Base-by-base conservation (phyloP, 179 eudicot genomes). In the Silene coronaria region DNA sequence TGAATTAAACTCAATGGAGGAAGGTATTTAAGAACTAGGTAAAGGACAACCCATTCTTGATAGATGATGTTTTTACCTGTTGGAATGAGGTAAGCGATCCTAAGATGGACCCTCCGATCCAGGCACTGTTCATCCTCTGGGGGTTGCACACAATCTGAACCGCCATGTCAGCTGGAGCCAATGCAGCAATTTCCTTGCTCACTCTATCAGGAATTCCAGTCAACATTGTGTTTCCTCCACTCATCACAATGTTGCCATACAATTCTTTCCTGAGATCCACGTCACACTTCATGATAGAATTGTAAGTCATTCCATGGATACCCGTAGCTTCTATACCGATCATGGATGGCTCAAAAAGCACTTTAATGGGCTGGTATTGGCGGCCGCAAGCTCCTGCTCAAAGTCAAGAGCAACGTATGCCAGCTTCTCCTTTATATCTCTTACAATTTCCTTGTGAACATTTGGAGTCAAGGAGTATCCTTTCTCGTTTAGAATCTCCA, bases 331-430 rank as follows among this genome's bases (percentile, higher is more conserved):
- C 87, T 88, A 85, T 83, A 42, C 91, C 89, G 36, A 88, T 84
- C 86, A 88, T 82, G 10, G 89, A 88, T 46, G 89, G 89, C 89
- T 88, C 86, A 88, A 84, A 88, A 19, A 88, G 89, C 72, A 88
- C 91, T 79, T 88, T 66, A 14, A 14, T 66, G 70, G n/a, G 70
- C 70, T 66, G 24, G 70, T 34, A 32, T 66, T 66, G 46, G 70
- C 46, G 4, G 70, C n/a, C 24, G 7, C 70, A 8, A 66, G 46
- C 45, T 66, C 70, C 23, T 34, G 70, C 23, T 66, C 45, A n/a
- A 5, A 32, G 48, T 66, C 48, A 32, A 30, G 46, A 32, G 70
- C 46, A n/a, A 66, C n/a, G 70, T 66, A 66, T 32, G 46, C 46
- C 45, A 66, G 70, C 23, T 66, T 66, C 23, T 66, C 70, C 45